Evolutionary conservation across 495 filamentous ascomycete species (phyloP).

Genomic region (Penicillium samsonianum): DNA sequence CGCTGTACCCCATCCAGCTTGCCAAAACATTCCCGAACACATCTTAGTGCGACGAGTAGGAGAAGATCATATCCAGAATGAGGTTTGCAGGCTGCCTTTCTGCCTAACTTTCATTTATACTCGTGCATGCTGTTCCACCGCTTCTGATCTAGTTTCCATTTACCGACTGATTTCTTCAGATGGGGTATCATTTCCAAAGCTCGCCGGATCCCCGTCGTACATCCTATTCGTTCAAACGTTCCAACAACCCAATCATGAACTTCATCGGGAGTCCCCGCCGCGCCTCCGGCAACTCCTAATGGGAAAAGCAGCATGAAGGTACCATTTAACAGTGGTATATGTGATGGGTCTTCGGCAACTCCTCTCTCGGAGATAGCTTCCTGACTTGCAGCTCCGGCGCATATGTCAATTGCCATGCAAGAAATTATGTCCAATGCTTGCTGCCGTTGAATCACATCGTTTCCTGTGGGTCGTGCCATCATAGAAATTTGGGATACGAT

Average conservation of each 20-base stretch:
- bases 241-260: constrained; percentile 31
- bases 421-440: constrained; percentile 19
- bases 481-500: constrained; percentile 16
- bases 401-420: constrained; percentile 23
- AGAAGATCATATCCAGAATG: no score
- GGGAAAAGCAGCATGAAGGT: constrained; percentile 36
- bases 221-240: constrained; percentile 33
- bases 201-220: constrained; percentile 32
- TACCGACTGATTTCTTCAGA: constrained; percentile 14
- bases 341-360: background rate
- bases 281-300: constrained; percentile 31
- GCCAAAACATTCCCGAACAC: no score
- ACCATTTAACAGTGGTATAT: constrained; percentile 28
- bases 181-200: constrained; percentile 24
- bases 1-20: no score
- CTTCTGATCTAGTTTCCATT: constrained; percentile 10
- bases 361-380: constrained; percentile 9
- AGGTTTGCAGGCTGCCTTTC: background rate
- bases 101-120: background rate
- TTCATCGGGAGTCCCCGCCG: constrained; percentile 28
- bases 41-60: no score
- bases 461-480: background rate
- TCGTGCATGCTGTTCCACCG: background rate
- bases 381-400: constrained; percentile 24
- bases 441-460: constrained; percentile 18